These are phyloP conservation scores for Strobilomyces echinocephalus DNA, from an alignment of 768 basidiomycete species.

Conservation along the genomic window DNA sequence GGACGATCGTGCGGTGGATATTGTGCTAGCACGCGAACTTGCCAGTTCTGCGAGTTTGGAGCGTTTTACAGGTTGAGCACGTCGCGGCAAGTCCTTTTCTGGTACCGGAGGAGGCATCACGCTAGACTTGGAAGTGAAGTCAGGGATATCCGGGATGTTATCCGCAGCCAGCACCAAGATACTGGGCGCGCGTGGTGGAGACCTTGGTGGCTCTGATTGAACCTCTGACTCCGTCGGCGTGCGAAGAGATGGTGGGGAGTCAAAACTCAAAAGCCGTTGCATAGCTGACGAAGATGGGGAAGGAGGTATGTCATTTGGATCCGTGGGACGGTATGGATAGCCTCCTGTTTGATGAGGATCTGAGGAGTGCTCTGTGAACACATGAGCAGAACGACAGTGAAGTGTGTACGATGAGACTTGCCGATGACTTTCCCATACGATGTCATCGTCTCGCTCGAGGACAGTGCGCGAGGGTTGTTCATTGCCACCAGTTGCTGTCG, in stretches of 20 bases:
- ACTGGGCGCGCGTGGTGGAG: constrained; percentile 39
- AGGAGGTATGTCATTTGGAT: constrained; percentile 57
- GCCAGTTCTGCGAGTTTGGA: constrained; percentile 71
- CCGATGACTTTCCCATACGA: constrained; percentile 65
- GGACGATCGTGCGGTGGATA: constrained; percentile 50
- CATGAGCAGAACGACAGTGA: constrained; percentile 2
- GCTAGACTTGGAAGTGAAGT: constrained; percentile 46
- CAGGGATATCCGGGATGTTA: constrained; percentile 52
- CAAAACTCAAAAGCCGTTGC: constrained; percentile 53
- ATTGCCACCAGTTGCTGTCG: constrained; percentile 37
- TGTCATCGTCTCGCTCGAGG: constrained; percentile 37
- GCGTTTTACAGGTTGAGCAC: constrained; percentile 34
- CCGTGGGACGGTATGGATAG: constrained; percentile 22
- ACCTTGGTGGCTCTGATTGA: constrained; percentile 31
- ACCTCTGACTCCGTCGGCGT: constrained; percentile 37
- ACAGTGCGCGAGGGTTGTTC: constrained; percentile 37
- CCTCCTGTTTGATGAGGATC: neutral
- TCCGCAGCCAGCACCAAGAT: constrained; percentile 43
- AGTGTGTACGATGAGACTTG: constrained; percentile 26
- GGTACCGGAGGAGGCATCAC: constrained; percentile 23
- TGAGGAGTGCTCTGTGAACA: constrained; percentile 17
- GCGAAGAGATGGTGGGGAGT: constrained; percentile 51
- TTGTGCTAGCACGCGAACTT: constrained; percentile 54
- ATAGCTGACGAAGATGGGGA: constrained; percentile 68
- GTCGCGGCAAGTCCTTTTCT: constrained; percentile 21